Evolutionary conservation across 2,329 filamentous ascomycete genomes (phyloP).

Genomic region (Stagonosporopsis tanaceti): DNA sequence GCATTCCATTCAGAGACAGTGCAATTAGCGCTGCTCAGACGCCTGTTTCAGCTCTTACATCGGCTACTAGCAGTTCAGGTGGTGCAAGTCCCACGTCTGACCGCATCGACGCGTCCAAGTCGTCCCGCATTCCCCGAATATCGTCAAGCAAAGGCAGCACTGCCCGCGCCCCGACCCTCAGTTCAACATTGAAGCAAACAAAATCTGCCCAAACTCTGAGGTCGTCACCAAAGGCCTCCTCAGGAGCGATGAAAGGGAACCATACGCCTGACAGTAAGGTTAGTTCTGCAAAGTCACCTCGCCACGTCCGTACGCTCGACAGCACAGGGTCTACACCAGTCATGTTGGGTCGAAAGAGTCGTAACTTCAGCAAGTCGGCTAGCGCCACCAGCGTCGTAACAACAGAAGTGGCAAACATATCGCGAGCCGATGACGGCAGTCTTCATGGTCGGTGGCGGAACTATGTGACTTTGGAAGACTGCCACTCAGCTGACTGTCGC

Average conservation of each 20-base stretch:
- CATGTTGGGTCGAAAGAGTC: background rate
- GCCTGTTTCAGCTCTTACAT: constrained; percentile 9
- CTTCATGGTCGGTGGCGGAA: background rate
- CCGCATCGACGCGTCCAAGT: background rate
- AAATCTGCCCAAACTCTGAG: constrained; percentile 23
- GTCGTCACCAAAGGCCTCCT: background rate
- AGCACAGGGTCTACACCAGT: constrained; percentile 32
- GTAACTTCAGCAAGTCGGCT: background rate
- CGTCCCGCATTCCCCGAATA: constrained; percentile 41
- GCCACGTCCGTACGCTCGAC: constrained; percentile 35
- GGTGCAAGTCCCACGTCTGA: background rate
- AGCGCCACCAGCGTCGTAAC: background rate
- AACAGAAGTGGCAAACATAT: background rate
- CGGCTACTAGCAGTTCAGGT: constrained; percentile 12
- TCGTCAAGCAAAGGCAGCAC: constrained; percentile 8
- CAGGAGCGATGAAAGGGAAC: background rate
- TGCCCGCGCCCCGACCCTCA: constrained; percentile 18
- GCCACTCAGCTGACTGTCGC: background rate
- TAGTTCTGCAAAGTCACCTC: constrained; percentile 3
- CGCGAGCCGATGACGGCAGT: background rate
- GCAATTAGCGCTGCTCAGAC: constrained; percentile 7
- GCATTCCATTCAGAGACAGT: constrained; percentile 19
- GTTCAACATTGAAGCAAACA: constrained; percentile 27
- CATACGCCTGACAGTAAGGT: background rate
- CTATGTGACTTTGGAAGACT: background rate